phyloP scores from a whole-genome alignment of 2,329 filamentous ascomycete genomes.

The Colletotrichum sp. region DNA sequence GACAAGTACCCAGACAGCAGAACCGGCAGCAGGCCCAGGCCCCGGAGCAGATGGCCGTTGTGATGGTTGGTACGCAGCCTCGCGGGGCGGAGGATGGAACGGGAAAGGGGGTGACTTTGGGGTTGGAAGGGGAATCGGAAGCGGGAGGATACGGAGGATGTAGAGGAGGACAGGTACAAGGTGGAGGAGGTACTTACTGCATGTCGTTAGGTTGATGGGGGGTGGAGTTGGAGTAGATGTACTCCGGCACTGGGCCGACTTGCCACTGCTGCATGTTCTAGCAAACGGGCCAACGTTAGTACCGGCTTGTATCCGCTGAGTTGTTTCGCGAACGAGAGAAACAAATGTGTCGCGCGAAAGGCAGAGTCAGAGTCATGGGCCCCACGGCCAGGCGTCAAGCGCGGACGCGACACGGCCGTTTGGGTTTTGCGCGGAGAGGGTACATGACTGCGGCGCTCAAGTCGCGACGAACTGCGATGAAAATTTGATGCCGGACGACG shows the following conservation, averaged over 20 bases:
- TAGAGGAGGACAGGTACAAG: constrained; percentile 26
- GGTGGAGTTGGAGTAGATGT: constrained; percentile 58
- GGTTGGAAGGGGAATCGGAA: constrained; percentile 8
- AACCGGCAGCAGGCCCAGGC: not conserved
- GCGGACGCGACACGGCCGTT: constrained; percentile 14
- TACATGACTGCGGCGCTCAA: constrained; percentile 3
- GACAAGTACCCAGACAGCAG: not conserved
- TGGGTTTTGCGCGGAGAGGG: not conserved
- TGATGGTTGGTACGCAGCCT: constrained; percentile 9
- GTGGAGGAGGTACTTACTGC: constrained; percentile 58
- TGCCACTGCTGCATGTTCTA: constrained; percentile 68
- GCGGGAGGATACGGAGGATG: constrained; percentile 1
- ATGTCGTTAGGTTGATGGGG: constrained; percentile 61
- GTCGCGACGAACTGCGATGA: not conserved
- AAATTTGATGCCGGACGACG: not conserved
- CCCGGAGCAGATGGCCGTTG: not conserved
- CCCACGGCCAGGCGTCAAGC: not conserved
- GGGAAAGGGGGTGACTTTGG: constrained; percentile 47
- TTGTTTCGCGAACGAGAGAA: constrained; percentile 13
- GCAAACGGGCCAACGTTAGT: constrained; percentile 23
- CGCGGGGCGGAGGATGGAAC: constrained; percentile 26
- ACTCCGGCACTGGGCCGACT: constrained; percentile 65
- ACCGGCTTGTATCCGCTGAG: constrained; percentile 3
- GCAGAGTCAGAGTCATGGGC: constrained; percentile 10
- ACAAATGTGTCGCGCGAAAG: constrained; percentile 2